These are phyloP conservation scores for Komagataella kurtzmanii DNA, from an alignment of 805 yeast species.

Conservation along the genomic window DNA sequence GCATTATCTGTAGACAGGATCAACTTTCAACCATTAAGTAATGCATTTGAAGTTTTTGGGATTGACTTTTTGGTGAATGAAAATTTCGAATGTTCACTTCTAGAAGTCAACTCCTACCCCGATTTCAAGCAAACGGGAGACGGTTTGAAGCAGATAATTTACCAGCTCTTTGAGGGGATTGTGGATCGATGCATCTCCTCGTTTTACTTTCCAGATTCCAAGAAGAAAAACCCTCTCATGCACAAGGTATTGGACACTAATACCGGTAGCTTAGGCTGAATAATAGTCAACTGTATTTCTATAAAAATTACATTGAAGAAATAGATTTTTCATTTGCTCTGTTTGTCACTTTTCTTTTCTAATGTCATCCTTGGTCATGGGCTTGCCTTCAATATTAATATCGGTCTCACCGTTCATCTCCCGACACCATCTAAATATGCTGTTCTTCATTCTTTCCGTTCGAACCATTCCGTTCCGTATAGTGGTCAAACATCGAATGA, in stretches of 20 bases:
- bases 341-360: background rate
- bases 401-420: slow-evolving; percentile 55
- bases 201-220: slow-evolving; percentile 9
- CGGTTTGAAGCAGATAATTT: slow-evolving; percentile 51
- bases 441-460: slow-evolving; percentile 62
- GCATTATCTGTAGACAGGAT: slow-evolving; percentile 71
- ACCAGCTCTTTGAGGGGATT: slow-evolving; percentile 49
- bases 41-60: slow-evolving; percentile 83
- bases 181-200: slow-evolving; percentile 37
- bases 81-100: slow-evolving; percentile 37
- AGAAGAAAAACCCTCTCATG: background rate
- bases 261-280: background rate
- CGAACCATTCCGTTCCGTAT: slow-evolving; percentile 66
- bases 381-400: background rate
- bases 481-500: slow-evolving; percentile 61
- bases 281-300: no score
- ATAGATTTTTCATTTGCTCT: background rate
- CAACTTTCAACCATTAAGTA: slow-evolving; percentile 69
- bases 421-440: slow-evolving; percentile 70
- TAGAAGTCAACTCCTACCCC: slow-evolving; percentile 90
- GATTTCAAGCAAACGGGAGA: slow-evolving; percentile 94
- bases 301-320: background rate
- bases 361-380: background rate
- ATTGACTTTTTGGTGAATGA: slow-evolving; percentile 71
- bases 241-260: background rate